phyloP scores from a whole-genome alignment of 805 yeast genomes.

The Hanseniaspora hatyaiensis region DNA sequence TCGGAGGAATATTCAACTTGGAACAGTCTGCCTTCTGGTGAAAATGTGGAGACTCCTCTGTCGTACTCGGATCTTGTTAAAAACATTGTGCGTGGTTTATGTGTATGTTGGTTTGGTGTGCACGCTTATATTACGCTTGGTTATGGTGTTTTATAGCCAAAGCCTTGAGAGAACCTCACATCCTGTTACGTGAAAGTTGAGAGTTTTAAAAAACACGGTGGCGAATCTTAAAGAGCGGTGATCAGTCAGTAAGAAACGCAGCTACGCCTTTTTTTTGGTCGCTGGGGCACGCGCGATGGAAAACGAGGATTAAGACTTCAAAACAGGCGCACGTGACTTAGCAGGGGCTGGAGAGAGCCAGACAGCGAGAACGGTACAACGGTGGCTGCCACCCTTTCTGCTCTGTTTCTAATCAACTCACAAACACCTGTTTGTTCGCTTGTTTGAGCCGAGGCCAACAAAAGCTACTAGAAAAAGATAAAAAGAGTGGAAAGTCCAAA shows the following conservation, averaged over 20 bases:
- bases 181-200: too few species aligned
- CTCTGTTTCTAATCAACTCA: slow-evolving; percentile 8
- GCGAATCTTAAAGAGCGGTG: neutral
- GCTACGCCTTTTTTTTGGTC: too few species aligned
- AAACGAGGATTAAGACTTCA: too few species aligned
- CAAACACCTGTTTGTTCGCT: slow-evolving; percentile 13
- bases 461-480: neutral
- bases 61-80: slow-evolving; percentile 99
- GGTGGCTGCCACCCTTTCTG: too few species aligned
- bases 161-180: too few species aligned
- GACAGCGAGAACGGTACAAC: too few species aligned
- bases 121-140: neutral
- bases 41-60: slow-evolving; percentile 95
- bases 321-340: neutral
- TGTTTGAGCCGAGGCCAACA: too few species aligned
- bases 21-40: slow-evolving; percentile 96
- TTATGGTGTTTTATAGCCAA: too few species aligned
- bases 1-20: slow-evolving; percentile 97
- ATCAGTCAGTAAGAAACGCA: too few species aligned
- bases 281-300: too few species aligned
- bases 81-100: slow-evolving; percentile 47
- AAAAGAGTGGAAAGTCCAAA: slow-evolving; percentile 10
- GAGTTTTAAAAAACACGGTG: too few species aligned
- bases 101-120: neutral
- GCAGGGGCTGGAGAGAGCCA: too few species aligned